These are phyloP conservation scores for Ceratorhiza oryzae-sativae DNA, from an alignment of 1,284 basidiomycete species.

Conservation along the genomic window DNA sequence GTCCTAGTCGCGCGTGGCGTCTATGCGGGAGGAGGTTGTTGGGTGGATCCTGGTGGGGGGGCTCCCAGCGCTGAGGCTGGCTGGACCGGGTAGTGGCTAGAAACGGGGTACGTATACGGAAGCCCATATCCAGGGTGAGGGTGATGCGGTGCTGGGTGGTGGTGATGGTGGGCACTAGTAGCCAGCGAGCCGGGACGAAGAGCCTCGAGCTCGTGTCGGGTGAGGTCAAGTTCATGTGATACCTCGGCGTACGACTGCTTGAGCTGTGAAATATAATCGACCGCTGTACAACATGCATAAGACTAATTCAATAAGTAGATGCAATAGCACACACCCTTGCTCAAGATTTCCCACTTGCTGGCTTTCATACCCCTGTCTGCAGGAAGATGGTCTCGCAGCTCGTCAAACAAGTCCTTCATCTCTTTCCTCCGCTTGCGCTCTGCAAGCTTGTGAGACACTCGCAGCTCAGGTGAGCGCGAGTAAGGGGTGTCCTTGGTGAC, in stretches of 20 bases:
- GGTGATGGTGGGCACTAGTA: conserved; percentile 36
- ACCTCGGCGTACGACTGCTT: conserved; percentile 79
- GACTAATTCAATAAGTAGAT: conserved; percentile 36
- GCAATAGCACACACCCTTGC: conserved; percentile 70
- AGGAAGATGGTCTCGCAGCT: conserved; percentile 87
- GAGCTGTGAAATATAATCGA: conserved; percentile 82
- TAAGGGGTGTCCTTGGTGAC: conserved; percentile 68
- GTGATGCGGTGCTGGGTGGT: conserved; percentile 38
- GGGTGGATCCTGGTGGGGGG: conserved; percentile 15
- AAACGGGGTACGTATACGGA: conserved; percentile 36
- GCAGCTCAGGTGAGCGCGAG: conserved; percentile 90
- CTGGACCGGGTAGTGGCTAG: conserved; percentile 34
- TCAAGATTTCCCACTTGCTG: conserved; percentile 96
- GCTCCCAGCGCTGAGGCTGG: conserved; percentile 19
- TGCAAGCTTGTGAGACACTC: conserved; percentile 92
- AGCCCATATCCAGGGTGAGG: conserved; percentile 33
- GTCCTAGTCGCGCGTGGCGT: conserved; percentile 18
- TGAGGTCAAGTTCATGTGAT: conserved; percentile 75
- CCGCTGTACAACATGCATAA: conserved; percentile 60
- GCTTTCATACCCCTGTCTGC: conserved; percentile 92
- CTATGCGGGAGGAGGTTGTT: conserved; percentile 35
- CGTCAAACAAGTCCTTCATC: conserved; percentile 97
- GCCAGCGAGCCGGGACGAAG: conserved; percentile 53
- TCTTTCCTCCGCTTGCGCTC: conserved; percentile 94
- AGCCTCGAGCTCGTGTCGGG: conserved; percentile 75